A percentile compares a stretch with the other conserved stretches of the same genome.
Evolutionary conservation across 768 basidiomycete species (phyloP).

Genomic region (Fibroporia radiculosa): DNA sequence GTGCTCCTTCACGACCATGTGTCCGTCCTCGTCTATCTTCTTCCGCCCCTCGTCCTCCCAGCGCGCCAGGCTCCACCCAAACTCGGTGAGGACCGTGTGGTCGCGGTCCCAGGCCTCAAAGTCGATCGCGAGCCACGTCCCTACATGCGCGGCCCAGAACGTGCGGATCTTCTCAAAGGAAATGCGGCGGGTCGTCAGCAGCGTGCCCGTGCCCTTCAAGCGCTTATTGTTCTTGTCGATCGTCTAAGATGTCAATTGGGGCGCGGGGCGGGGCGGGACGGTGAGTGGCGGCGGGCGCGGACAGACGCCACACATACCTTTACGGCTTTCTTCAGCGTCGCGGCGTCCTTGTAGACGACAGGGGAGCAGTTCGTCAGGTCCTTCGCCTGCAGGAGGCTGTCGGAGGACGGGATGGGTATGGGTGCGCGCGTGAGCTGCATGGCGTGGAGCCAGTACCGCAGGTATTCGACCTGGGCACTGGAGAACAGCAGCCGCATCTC

Average conservation of each 20-base stretch:
- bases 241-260: too few species aligned
- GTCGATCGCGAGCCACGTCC: slow-evolving; percentile 73
- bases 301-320: slow-evolving; percentile 38
- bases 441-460: slow-evolving; percentile 76
- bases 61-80: slow-evolving; percentile 61
- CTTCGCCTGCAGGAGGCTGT: slow-evolving; percentile 59
- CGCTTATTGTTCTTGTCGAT: slow-evolving; percentile 78
- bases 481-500: slow-evolving; percentile 78
- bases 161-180: slow-evolving; percentile 62
- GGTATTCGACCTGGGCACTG: slow-evolving; percentile 77
- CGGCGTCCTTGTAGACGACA: slow-evolving; percentile 45
- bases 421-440: slow-evolving; percentile 56
- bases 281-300: slow-evolving; percentile 1
- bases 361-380: slow-evolving; percentile 53
- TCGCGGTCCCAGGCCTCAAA: slow-evolving; percentile 82
- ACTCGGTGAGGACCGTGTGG: slow-evolving; percentile 68
- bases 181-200: slow-evolving; percentile 47
- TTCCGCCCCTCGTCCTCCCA: slow-evolving; percentile 53
- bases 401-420: slow-evolving; percentile 71
- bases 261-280: too few species aligned
- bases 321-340: slow-evolving; percentile 46
- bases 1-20: slow-evolving; percentile 64
- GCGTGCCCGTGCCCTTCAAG: slow-evolving; percentile 55
- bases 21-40: slow-evolving; percentile 52
- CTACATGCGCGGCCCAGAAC: slow-evolving; percentile 54